Base-by-base conservation (phyloP, 768 basidiomycete genomes). In the Leccinum olivaceopallidum region DNA sequence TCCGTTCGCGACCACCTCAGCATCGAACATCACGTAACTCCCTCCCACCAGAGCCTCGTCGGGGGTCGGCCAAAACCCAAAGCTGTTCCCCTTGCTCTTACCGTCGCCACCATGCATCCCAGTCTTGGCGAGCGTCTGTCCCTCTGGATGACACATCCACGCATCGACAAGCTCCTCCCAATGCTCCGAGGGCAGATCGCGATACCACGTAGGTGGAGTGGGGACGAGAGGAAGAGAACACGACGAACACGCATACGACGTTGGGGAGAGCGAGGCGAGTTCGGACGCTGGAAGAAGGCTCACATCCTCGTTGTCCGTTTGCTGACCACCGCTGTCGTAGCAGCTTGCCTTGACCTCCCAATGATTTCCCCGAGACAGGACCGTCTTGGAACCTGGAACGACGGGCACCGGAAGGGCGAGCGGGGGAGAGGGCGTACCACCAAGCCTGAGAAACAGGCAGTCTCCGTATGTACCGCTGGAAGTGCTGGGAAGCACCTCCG, bases 101-200 rank as follows among this genome's bases (percentile, higher is more conserved):
- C 49, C 56, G 3, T 58, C 50, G 10, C 18, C 22, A 2, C 58
- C 55, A 14, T 61, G 53, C 76, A 78, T 63, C 2, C 81, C 78
- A 63, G 82, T 82, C 62, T 83, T 79, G 55, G 83, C 75, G 53
- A 98, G 78, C 48, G 84, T 86, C 77, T 96, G 94, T 36, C 63
- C 71, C 68, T 97, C 94, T 9, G 86, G 74, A 73, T 98, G 96
- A 68, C 96, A 98, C 90, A 98, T 94, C 96, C 96, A 98, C 7
- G 95, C 90, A 63, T 98, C 96, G 20, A 98, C 85, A 16, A 98
- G 86, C 72, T 98, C 96, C 63, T 94, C 89, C 96, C 96, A 98
- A 67, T 98, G 90, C 70, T 98, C 95, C 5, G 92, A 95, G 4
- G 96, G 96, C 13, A 98, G 78, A 70, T 97, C 95, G 42, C 87